These are phyloP conservation scores for Podosphaera xanthii DNA, from an alignment of 2,329 filamentous ascomycete genomes.

Conservation along the genomic window DNA sequence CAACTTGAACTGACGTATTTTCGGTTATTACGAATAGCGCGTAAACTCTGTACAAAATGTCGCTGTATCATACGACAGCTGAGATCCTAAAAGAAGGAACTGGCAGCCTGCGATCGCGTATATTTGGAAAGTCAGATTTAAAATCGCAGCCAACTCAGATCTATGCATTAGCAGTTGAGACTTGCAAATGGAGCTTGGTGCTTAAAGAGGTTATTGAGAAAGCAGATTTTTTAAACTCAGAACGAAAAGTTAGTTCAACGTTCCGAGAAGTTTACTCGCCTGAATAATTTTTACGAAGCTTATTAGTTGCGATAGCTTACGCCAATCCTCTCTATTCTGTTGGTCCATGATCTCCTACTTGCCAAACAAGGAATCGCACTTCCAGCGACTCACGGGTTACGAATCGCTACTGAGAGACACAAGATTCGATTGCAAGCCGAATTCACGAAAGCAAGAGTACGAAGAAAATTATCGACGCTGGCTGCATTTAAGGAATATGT, in stretches of 20 bases:
- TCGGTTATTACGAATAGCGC: too few relatives aligned
- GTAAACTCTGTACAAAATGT: slow-evolving; percentile 32
- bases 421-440: slow-evolving; percentile 63
- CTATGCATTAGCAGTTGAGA: slow-evolving; percentile 69
- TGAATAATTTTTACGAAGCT: not conserved
- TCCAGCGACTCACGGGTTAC: slow-evolving; percentile 54
- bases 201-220: slow-evolving; percentile 78
- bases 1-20: too few relatives aligned
- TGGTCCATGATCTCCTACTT: slow-evolving; percentile 70
- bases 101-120: slow-evolving; percentile 69
- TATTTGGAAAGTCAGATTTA: slow-evolving; percentile 51
- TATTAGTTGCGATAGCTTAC: slow-evolving; percentile 36
- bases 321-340: slow-evolving; percentile 54
- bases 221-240: slow-evolving; percentile 49
- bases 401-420: slow-evolving; percentile 54
- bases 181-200: slow-evolving; percentile 72
- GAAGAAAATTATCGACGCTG: slow-evolving; percentile 44
- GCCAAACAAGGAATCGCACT: slow-evolving; percentile 65
- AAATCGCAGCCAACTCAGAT: slow-evolving; percentile 64
- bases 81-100: slow-evolving; percentile 46
- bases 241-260: slow-evolving; percentile 48
- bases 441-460: slow-evolving; percentile 56
- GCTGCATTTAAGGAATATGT: slow-evolving; percentile 40
- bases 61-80: slow-evolving; percentile 82
- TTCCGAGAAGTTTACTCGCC: not conserved